A percentile compares a stretch with the other conserved stretches of the same genome.
Conservation (phyloP, 2,329 filamentous ascomycete genomes). For the Talaromyces sp. region DNA sequence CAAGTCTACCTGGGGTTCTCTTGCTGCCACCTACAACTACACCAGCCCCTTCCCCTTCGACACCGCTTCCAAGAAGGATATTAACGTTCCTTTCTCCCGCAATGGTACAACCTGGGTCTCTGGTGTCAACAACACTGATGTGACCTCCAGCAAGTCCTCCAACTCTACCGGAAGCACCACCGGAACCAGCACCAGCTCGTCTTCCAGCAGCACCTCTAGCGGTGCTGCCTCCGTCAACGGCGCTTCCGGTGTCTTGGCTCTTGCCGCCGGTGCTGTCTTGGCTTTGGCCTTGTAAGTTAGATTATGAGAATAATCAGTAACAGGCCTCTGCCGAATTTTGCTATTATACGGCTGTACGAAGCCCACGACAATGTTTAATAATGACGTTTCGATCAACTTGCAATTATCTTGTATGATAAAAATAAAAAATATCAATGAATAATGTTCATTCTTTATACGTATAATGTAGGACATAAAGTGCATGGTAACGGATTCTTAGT, state of each 20-base stretch:
- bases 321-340: neutral
- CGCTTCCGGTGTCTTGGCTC: constrained; percentile 1
- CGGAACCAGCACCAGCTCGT: constrained; percentile 18
- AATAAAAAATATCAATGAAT: neutral
- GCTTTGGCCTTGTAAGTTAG: constrained; percentile 12
- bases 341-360: neutral
- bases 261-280: constrained; percentile 11
- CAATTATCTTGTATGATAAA: neutral
- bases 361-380: neutral
- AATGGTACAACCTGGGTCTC: constrained; percentile 18
- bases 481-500: no score
- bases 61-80: constrained; percentile 26
- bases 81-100: constrained; percentile 23
- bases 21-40: constrained; percentile 34
- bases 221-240: constrained; percentile 19
- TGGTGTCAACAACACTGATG: constrained; percentile 18
- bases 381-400: neutral
- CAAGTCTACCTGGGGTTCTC: constrained; percentile 31
- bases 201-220: constrained; percentile 18
- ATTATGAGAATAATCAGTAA: neutral
- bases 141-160: constrained; percentile 17
- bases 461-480: neutral
- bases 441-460: neutral
- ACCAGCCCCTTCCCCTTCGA: constrained; percentile 35
- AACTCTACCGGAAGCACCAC: constrained; percentile 18